Conservation (phyloP, 805 yeast species). For the Kluyveromyces siamensis region DNA sequence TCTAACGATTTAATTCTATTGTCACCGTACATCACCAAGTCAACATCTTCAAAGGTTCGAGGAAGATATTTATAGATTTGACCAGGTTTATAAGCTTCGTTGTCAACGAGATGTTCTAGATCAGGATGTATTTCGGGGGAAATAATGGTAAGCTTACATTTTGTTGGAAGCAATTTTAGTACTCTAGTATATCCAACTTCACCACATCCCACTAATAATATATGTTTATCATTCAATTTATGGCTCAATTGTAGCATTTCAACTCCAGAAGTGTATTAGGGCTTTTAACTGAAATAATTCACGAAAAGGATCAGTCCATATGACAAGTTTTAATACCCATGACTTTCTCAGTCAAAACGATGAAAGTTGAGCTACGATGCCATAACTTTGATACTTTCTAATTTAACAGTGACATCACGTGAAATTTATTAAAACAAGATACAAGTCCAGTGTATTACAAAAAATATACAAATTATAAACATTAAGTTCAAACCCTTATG, state of each 20-base stretch:
- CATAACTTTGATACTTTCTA: neutral
- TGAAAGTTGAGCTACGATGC: neutral
- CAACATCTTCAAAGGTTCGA: constrained; percentile 8
- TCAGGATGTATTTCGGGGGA: constrained; percentile 16
- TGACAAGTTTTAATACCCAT: neutral
- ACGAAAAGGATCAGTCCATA: neutral
- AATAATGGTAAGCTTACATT: constrained; percentile 24
- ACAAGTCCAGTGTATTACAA: neutral
- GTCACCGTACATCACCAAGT: constrained; percentile 12
- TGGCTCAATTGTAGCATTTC: constrained; percentile 21
- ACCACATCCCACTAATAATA: constrained; percentile 29
- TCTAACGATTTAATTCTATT: neutral
- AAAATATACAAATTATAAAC: too few relatives aligned
- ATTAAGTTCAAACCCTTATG: neutral
- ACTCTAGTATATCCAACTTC: constrained; percentile 26
- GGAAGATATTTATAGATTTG: constrained; percentile 12
- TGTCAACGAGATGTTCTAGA: constrained; percentile 1
- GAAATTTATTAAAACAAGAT: neutral
- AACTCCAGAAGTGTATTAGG: neutral
- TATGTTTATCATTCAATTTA: constrained; percentile 15
- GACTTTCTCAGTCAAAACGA: neutral
- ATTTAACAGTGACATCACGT: neutral
- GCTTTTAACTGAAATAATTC: neutral
- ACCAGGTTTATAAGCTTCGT: constrained; percentile 8
- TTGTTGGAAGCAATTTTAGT: constrained; percentile 25